Conservation (phyloP, 768 basidiomycete genomes). For the Clitopilus passeckerianus region DNA sequence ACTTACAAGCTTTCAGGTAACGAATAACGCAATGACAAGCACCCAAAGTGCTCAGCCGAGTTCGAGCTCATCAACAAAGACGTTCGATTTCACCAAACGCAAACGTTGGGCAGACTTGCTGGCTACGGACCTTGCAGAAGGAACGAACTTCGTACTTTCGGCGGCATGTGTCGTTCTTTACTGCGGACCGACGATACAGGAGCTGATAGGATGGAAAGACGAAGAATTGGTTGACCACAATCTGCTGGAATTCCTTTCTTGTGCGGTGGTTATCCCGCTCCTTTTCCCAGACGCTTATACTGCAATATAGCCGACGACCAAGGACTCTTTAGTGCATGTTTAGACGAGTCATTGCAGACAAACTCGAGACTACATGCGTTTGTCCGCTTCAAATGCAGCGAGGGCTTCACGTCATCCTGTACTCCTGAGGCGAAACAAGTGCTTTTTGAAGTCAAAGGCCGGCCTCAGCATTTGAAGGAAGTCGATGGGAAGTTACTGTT, state of each 20-base stretch:
- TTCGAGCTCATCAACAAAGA: conserved; percentile 4
- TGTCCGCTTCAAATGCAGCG: conserved; percentile 53
- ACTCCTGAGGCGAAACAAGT: conserved; percentile 34
- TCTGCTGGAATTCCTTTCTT: conserved; percentile 58
- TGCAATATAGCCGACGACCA: conserved; percentile 50
- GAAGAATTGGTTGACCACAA: conserved; percentile 67
- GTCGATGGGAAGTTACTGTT: conserved; percentile 43
- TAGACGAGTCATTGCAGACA: conserved; percentile 49
- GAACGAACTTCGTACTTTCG: conserved; percentile 65
- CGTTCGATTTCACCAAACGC: conserved; percentile 81
- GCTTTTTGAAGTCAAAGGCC: conserved; percentile 69
- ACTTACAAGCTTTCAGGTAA: not conserved
- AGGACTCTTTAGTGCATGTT: conserved; percentile 45
- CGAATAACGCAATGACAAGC: not conserved
- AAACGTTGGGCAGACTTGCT: conserved; percentile 86
- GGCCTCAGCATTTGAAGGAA: conserved; percentile 44
- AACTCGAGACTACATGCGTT: conserved; percentile 51
- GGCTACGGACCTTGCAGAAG: conserved; percentile 71
- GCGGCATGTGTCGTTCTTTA: conserved; percentile 59
- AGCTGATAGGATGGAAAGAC: conserved; percentile 75
- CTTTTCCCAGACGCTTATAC: conserved; percentile 1
- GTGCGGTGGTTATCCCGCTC: conserved; percentile 32
- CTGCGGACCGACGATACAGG: conserved; percentile 61
- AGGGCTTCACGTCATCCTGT: conserved; percentile 13
- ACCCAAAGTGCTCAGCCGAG: not conserved